Evolutionary conservation across 768 basidiomycete genomes (phyloP), one percentile per base, ranked within the genome.

Genomic region (Piloderma croceum): DNA sequence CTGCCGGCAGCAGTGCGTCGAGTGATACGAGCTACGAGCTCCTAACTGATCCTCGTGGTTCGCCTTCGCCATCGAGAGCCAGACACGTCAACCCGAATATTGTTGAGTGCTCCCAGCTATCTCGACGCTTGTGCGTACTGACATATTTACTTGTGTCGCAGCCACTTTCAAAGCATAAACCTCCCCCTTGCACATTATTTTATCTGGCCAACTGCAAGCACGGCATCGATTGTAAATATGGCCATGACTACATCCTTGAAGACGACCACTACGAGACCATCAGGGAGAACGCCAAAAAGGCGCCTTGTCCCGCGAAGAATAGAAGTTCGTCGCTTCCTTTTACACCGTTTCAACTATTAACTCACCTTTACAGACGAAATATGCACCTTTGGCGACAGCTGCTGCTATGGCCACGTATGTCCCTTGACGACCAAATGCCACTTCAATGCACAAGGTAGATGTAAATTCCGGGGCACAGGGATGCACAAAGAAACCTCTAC

Each of bases 111-210:
- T 32, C 42, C 44, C 47, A 39, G 15, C 17, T 31, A 37, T 24
- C 49, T 36, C 31, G 11, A 36, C 42, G 12, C 24, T 38, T n/a
- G 45, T 50, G 39, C 40, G 31, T 42, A 48, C 43, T 52, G 45
- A 56, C 41, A 36, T 3, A 43, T 52, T 49, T 47, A 29, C 12
- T 31, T 15, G 31, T 19, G 32, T 35, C 38, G 39, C 53, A 80
- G 79, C 62, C 71, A 43, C 67, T 81, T 46, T 77, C 74, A 35
- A 81, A 80, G 54, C 78, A 80, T 81, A 74, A 64, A 51, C 80
- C 81, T 2, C 73, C 81, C 18, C 80, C 81, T 12, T 83, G 81
- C 54, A 81, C 79, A 13, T 59, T 79, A 36, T 81, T 77, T 59
- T 83, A 81, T 53, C 63, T 83, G 20, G 69, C 75, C 22, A 68